Percentiles rank a stretch among this genome's conserved stretches.
Conservation (phyloP, 495 filamentous ascomycete genomes). For the Tuber brumale region DNA sequence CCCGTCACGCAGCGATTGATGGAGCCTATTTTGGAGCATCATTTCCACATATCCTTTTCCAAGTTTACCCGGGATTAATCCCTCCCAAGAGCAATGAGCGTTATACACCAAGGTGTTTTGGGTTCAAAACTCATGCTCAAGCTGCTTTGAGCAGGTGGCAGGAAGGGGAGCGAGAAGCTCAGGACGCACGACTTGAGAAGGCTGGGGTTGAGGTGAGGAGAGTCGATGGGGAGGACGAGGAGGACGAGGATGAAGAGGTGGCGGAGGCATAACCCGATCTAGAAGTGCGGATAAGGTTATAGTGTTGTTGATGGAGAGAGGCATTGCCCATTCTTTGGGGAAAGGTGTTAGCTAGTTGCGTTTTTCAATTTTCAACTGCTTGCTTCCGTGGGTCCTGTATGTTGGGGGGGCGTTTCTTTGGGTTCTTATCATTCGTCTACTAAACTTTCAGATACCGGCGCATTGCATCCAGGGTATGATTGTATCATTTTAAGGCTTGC, state of each 20-base stretch:
- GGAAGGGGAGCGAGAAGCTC: slow-evolving; percentile 66
- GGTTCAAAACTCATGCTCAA: slow-evolving; percentile 87
- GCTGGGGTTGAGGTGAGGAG: slow-evolving; percentile 52
- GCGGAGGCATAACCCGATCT: slow-evolving; percentile 5
- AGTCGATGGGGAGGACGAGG: slow-evolving; percentile 55
- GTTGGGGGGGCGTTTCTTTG: background rate
- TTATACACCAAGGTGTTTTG: slow-evolving; percentile 83
- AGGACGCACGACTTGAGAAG: slow-evolving; percentile 58
- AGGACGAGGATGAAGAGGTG: slow-evolving; percentile 39
- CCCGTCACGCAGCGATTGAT: slow-evolving; percentile 88
- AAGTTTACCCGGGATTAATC: slow-evolving; percentile 86
- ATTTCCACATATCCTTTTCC: slow-evolving; percentile 98
- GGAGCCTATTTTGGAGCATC: slow-evolving; percentile 96
- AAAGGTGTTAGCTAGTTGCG: slow-evolving; percentile 2
- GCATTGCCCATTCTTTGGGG: background rate
- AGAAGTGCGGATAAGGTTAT: background rate
- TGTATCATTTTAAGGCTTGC: background rate
- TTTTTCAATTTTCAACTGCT: background rate
- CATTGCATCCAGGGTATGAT: background rate
- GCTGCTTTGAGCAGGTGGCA: slow-evolving; percentile 91
- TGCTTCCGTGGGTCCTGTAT: background rate
- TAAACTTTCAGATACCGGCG: background rate
- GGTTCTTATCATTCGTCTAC: slow-evolving; percentile 1
- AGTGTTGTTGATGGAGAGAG: background rate
- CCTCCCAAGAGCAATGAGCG: slow-evolving; percentile 77